Base-by-base conservation (phyloP, 768 basidiomycete species). In the Gyrodon lividus region DNA sequence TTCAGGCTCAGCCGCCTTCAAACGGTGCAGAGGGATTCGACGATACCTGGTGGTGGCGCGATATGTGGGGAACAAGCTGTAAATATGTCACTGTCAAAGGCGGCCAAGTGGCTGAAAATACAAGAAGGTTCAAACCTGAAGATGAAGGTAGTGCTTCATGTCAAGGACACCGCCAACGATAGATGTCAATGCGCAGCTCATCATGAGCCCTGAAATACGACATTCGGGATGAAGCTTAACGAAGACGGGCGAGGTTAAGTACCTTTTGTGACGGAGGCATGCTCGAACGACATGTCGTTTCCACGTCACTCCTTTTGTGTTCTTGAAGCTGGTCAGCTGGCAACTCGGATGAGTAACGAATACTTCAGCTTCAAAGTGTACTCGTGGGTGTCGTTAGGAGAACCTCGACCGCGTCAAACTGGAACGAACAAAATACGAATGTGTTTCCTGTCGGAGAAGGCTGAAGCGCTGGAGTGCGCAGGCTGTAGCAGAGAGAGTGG, bases 231-330 rank as follows among this genome's bases (percentile, higher is more conserved):
- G 19, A 44, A 44, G 45, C 8, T 19, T 51, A 37, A 52, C 46
- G 39, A 47, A 40, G 19, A 39, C 23, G n/a, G 20, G 30, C 19
- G 9, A 19, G 22, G 22, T 17, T 35, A 33, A 62, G n/a, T 47
- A 87, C 89, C 88, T 79, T 92, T 92, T 3, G 89, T 83, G 33
- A 92, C 83, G n/a, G 84, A 75, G 24, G 89, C 89, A 78, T 92
- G 74, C 63, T 89, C 86, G 61, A 91, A 90, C 22, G 88, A 89
- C 88, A 89, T 89, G 51, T 17, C 33, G 37, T 37, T 37, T 42
- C 28, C 13, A 26, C 19, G 7, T 10, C 7, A 6, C 17, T 19
- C 24, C 20, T 8, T 22, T 22, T n/a, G 9, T 33, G 12, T 5
- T 10, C 31, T 35, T 26, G 43, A 38, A 41, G 40, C 33, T 30